Evolutionary conservation across 495 filamentous ascomycete genomes (phyloP), one percentile per base, ranked within the genome.

Genomic region (Friedmanniomyces endolithicus): DNA sequence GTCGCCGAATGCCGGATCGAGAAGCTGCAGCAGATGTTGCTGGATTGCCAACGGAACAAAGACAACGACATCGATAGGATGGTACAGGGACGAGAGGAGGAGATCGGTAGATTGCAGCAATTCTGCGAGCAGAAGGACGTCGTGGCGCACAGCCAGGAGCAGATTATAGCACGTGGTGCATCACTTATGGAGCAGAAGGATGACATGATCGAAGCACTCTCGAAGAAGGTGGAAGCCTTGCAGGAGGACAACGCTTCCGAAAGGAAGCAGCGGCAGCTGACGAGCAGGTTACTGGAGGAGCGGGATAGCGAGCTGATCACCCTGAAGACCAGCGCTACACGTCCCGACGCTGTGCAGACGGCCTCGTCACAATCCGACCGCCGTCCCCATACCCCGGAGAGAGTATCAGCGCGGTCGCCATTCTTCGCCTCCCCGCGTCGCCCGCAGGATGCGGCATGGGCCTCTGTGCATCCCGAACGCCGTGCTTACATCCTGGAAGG

Each of bases 61-160:
- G 56, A 53, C 19, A 17, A 25, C 14, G 44, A 59, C 22, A 48
- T 34, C 20, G 57, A 50, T 50, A 11, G 27, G 11, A 51, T 53
- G 14, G n/a, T 44, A 4, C 19, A 29, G 6, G 37, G 19, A 11
- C 47, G 41, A 44, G 52, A 52, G 9, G 40, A 52, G n/a, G 53
- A 61, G 25, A 17, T 57, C 20, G 14, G 39, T 12, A 1, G 52
- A 14, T 22, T 55, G 31, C 45, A 55, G n/a, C 37, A 52, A 29
- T 58, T 58, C 22, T 54, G 47, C 46, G 55, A 62, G 50, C 44
- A 62, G 31, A 62, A 62, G 31, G 55, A 62, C 29, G 55, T n/a
- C 1, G 20, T 62, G 2, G 27, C 48, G 7, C 25, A 24, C 11
- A 52, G 39, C 29, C 55, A 62, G 47, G 45, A 56, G 11, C 4